phyloP scores from a whole-genome alignment of 2,329 filamentous ascomycete species.

The Akanthomyces muscarius region DNA sequence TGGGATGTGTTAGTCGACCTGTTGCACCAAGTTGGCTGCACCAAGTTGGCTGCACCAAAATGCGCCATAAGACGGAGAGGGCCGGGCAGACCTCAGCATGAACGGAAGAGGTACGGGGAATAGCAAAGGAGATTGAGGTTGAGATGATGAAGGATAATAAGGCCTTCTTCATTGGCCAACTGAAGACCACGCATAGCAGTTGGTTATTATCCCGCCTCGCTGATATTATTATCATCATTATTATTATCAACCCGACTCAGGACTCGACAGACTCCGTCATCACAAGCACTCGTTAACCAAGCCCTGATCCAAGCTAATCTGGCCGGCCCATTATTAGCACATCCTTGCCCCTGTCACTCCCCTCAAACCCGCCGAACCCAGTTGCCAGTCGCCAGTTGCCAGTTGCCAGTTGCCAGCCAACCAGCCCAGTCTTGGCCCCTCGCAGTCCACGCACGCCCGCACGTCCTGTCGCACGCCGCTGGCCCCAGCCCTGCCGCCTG shows the following conservation, averaged over 20 bases:
- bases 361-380: background rate
- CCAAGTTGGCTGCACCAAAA: background rate
- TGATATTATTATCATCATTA: background rate
- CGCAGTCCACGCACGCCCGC: background rate
- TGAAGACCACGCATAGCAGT: no score
- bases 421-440: background rate
- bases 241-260: background rate
- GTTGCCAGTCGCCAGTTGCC: no score
- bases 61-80: background rate
- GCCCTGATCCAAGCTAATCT: conserved; percentile 2
- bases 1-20: background rate
- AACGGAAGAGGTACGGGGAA: background rate
- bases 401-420: background rate
- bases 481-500: background rate
- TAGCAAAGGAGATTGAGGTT: background rate
- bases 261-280: background rate
- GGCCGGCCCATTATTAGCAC: background rate
- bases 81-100: background rate
- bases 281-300: background rate
- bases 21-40: background rate
- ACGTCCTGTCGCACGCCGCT: background rate
- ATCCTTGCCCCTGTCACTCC: background rate
- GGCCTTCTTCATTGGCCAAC: no score
- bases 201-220: background rate
- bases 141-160: background rate